Percentiles rank a stretch among this genome's conserved stretches.
Conservation (phyloP, 164 flowering plant genomes). For the Annona squamosa region DNA sequence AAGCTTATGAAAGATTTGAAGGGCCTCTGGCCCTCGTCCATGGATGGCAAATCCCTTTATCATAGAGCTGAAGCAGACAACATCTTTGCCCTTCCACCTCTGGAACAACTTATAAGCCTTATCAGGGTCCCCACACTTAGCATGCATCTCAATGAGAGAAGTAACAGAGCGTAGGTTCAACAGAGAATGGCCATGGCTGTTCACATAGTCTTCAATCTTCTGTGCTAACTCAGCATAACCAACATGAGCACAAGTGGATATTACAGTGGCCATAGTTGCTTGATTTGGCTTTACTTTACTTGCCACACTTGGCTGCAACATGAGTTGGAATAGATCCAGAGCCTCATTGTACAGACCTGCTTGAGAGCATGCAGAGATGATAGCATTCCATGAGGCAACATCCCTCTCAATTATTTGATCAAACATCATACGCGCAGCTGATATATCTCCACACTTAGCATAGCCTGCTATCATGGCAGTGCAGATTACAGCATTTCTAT, state of each 20-base stretch:
- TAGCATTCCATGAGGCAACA: constrained; percentile 22
- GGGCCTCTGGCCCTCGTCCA: constrained; percentile 17
- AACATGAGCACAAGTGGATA: constrained; percentile 14
- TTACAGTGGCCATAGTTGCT: constrained; percentile 14
- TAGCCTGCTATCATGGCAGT: constrained; percentile 21
- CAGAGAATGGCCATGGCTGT: constrained; percentile 9
- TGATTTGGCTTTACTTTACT: constrained; percentile 5
- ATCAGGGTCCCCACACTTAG: constrained; percentile 18
- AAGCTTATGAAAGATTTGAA: constrained; percentile 12
- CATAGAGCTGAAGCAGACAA: constrained; percentile 18
- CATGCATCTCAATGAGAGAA: constrained; percentile 21
- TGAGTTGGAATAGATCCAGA: constrained; percentile 14
- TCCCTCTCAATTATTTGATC: constrained; percentile 15
- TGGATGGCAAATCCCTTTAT: constrained; percentile 20
- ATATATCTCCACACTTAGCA: constrained; percentile 13
- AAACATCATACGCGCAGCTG: constrained; percentile 14
- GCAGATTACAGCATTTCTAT: constrained; percentile 8
- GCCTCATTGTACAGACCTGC: constrained; percentile 13
- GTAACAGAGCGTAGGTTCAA: constrained; percentile 16
- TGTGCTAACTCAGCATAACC: constrained; percentile 11
- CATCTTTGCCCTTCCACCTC: constrained; percentile 15
- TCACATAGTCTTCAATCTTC: constrained; percentile 11
- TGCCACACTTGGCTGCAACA: constrained; percentile 9
- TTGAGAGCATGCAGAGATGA: constrained; percentile 13
- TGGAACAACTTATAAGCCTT: constrained; percentile 15